Evolutionary conservation across 2,329 filamentous ascomycete species (phyloP).

Genomic region (Pestalotiopsis sp.): DNA sequence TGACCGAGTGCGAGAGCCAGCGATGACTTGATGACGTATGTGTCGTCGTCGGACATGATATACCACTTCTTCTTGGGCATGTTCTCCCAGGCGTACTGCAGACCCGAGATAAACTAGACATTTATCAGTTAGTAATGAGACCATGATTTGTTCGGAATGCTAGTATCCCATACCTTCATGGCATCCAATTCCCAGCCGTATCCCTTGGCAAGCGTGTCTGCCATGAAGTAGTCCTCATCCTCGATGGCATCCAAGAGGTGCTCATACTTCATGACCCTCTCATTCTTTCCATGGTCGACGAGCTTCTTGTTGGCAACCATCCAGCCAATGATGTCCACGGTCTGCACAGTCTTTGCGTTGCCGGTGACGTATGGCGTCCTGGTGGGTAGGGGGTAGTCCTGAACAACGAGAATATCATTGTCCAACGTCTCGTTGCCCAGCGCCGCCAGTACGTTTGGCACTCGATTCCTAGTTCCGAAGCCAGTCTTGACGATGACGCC

Average conservation of each 20-base stretch:
- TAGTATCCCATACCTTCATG: constrained; percentile 32
- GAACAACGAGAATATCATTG: constrained; percentile 50
- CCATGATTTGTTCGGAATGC: not conserved
- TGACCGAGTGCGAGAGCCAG: constrained; percentile 50
- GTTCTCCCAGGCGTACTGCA: constrained; percentile 52
- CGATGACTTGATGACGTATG: constrained; percentile 53
- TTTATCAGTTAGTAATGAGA: constrained; percentile 2
- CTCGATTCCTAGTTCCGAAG: constrained; percentile 53
- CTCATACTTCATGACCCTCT: constrained; percentile 33
- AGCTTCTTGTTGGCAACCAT: constrained; percentile 31
- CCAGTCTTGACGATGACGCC: constrained; percentile 58
- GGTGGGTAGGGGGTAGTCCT: constrained; percentile 46
- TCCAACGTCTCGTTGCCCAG: constrained; percentile 42
- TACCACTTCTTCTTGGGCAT: constrained; percentile 62
- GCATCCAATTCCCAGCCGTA: constrained; percentile 38
- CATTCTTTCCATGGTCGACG: constrained; percentile 27
- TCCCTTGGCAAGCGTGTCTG: constrained; percentile 31
- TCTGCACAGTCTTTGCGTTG: constrained; percentile 29
- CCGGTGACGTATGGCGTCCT: constrained; percentile 25
- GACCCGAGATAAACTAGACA: constrained; percentile 54
- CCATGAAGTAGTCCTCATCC: constrained; percentile 33
- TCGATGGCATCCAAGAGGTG: constrained; percentile 33
- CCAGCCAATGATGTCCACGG: constrained; percentile 35
- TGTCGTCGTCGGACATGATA: constrained; percentile 60
- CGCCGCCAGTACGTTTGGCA: constrained; percentile 49